Conservation (phyloP, 2,329 filamentous ascomycete genomes). For the Camillea tinctor region DNA sequence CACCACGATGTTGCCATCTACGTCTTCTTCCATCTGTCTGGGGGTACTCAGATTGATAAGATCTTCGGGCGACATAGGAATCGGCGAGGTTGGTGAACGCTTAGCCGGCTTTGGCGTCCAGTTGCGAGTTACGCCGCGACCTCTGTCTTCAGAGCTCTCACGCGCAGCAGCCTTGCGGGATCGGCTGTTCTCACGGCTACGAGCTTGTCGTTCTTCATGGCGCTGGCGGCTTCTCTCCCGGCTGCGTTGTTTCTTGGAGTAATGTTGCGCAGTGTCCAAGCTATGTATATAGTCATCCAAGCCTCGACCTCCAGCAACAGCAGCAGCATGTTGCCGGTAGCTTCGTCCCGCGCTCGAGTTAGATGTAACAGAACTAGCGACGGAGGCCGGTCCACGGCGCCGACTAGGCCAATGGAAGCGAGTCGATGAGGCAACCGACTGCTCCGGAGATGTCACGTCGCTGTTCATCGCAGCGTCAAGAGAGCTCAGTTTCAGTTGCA, state of each 20-base stretch:
- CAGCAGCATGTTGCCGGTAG: slow-evolving; percentile 46
- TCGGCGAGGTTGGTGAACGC: slow-evolving; percentile 84
- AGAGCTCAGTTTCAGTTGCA: slow-evolving; percentile 63
- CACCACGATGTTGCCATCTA: slow-evolving; percentile 21
- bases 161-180: slow-evolving; percentile 51
- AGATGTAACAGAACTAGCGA: slow-evolving; percentile 57
- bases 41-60: slow-evolving; percentile 60
- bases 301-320: slow-evolving; percentile 55
- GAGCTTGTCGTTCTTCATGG: slow-evolving; percentile 38
- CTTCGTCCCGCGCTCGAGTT: slow-evolving; percentile 50
- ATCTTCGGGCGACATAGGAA: slow-evolving; percentile 94
- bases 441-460: slow-evolving; percentile 58
- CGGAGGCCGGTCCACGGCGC: slow-evolving; percentile 54
- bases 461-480: slow-evolving; percentile 49
- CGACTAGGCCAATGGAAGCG: slow-evolving; percentile 56
- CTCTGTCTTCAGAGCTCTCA: slow-evolving; percentile 68
- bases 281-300: slow-evolving; percentile 86
- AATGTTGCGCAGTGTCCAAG: slow-evolving; percentile 72
- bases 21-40: slow-evolving; percentile 29
- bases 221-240: slow-evolving; percentile 53
- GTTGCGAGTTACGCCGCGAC: slow-evolving; percentile 62
- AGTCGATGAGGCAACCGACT: slow-evolving; percentile 51
- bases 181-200: slow-evolving; percentile 47
- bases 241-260: slow-evolving; percentile 53
- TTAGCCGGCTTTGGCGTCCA: slow-evolving; percentile 70